phyloP scores from a whole-genome alignment of 2,329 filamentous ascomycete species.

The Fusarium anthophilum region DNA sequence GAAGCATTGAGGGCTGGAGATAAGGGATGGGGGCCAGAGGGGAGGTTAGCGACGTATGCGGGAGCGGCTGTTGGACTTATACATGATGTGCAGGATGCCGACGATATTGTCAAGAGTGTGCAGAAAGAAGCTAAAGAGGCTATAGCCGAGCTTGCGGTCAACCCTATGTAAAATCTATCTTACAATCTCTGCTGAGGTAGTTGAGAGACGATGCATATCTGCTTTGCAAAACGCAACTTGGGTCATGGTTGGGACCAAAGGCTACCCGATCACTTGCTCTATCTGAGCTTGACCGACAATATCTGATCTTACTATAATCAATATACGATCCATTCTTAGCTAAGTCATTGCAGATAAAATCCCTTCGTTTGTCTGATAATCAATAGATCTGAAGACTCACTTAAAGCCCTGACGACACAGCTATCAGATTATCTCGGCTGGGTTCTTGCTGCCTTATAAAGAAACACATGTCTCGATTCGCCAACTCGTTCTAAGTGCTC shows the following conservation, averaged over 20 bases:
- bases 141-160: neutral
- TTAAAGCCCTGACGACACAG: neutral
- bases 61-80: conserved; percentile 58
- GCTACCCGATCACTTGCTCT: neutral
- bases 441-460: neutral
- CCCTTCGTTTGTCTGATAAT: neutral
- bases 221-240: neutral
- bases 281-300: neutral
- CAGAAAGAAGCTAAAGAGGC: conserved; percentile 41
- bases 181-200: neutral
- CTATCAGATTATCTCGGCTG: too few relatives aligned
- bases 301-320: neutral
- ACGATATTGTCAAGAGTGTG: conserved; percentile 49
- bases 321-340: neutral
- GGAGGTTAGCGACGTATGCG: conserved; percentile 61
- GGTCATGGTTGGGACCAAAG: neutral
- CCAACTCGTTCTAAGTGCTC: neutral
- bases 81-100: conserved; percentile 50
- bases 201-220: neutral
- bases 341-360: neutral
- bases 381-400: neutral
- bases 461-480: too few relatives aligned
- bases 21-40: conserved; percentile 57
- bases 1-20: conserved; percentile 51
- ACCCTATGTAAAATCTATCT: neutral